These are phyloP conservation scores for Artemisia annua DNA, from an alignment of 129 eudicot species.

Conservation along the genomic window DNA sequence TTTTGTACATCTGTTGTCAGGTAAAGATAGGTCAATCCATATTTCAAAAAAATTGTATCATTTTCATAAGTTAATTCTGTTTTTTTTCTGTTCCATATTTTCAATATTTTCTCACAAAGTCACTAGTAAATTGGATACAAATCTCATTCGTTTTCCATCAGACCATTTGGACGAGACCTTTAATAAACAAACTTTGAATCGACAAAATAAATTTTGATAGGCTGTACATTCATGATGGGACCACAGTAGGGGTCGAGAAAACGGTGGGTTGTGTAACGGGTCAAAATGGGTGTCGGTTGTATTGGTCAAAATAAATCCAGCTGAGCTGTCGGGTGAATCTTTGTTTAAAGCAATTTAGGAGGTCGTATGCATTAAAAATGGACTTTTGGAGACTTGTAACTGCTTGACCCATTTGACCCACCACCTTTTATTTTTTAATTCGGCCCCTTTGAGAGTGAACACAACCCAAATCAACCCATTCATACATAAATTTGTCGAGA, in stretches of 20 bases:
- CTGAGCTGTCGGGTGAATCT: no score
- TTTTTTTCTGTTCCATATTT: no score
- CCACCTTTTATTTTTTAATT: no score
- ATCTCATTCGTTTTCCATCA: neutral
- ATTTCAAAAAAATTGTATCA: neutral
- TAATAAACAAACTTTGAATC: no score
- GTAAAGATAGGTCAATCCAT: slow-evolving; percentile 26
- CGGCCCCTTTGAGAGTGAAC: no score
- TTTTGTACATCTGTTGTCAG: slow-evolving; percentile 74
- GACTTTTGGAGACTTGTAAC: neutral
- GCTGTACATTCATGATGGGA: neutral
- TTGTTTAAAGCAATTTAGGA: neutral
- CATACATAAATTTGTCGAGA: no score
- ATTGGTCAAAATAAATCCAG: neutral
- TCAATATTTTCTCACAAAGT: no score
- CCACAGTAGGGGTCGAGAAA: neutral
- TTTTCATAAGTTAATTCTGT: no score
- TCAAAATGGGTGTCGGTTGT: neutral
- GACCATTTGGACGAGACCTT: neutral
- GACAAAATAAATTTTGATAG: neutral
- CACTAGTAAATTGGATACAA: neutral
- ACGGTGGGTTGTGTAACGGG: neutral
- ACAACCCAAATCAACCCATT: neutral
- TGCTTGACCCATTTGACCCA: no score
- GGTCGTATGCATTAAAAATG: neutral